These are phyloP conservation scores for Sarocladium strictum DNA, from an alignment of 2,329 filamentous ascomycete species.

Conservation along the genomic window DNA sequence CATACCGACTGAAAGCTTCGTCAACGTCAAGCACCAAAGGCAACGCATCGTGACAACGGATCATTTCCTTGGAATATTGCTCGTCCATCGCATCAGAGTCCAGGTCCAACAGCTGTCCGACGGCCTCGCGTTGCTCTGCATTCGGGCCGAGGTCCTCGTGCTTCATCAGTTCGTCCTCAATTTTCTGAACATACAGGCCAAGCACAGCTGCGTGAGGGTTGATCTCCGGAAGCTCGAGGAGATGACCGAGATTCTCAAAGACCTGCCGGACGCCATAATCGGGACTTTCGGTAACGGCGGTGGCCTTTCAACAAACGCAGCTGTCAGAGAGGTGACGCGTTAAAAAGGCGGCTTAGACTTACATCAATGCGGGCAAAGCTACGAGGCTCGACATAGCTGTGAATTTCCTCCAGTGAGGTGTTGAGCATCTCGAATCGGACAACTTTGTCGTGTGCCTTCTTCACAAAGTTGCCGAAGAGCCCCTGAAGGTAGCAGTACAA, in stretches of 20 bases:
- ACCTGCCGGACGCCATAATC: not conserved
- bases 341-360: not conserved
- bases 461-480: not conserved
- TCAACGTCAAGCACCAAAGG: slow-evolving; percentile 1
- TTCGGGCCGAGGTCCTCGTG: not conserved
- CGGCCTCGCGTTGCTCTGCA: not conserved
- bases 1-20: not conserved
- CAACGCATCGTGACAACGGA: not conserved
- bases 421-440: not conserved
- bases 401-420: not conserved
- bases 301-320: not conserved
- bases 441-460: not conserved
- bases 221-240: not conserved
- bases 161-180: not conserved
- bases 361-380: slow-evolving; percentile 6
- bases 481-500: not conserved
- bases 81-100: not conserved
- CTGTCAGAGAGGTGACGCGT: not conserved
- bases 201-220: not conserved
- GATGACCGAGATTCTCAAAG: not conserved
- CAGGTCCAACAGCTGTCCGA: not conserved
- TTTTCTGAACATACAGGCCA: not conserved
- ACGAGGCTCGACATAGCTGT: not conserved
- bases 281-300: not conserved
- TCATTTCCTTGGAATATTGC: not conserved